Evolutionary conservation across 805 yeast genomes (phyloP).

Genomic region (Barnettozyma vustinii): DNA sequence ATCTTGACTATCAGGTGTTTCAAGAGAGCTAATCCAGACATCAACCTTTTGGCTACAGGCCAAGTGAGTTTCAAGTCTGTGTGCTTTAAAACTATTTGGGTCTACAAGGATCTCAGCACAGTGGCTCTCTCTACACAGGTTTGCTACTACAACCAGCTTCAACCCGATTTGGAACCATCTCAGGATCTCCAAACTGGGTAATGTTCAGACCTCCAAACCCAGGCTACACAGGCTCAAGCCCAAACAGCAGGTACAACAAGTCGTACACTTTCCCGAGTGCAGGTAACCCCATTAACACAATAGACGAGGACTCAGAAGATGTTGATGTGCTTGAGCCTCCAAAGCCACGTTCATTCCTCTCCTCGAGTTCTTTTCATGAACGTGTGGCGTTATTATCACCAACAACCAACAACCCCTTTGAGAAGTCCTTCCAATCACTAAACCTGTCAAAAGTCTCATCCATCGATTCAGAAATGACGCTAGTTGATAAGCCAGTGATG

Average conservation of each 20-base stretch:
- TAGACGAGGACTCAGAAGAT: neutral
- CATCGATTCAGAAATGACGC: slow-evolving; percentile 1
- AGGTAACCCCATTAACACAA: neutral
- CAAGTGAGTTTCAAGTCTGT: too few species aligned
- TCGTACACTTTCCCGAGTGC: slow-evolving; percentile 3
- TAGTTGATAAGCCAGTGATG: neutral
- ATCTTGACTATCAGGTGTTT: too few species aligned
- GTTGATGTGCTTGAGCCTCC: neutral
- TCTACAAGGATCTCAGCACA: too few species aligned
- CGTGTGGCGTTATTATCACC: neutral
- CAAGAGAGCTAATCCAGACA: too few species aligned
- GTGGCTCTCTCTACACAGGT: neutral
- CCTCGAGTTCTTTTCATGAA: neutral
- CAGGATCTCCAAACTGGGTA: neutral
- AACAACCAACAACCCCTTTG: slow-evolving; percentile 6
- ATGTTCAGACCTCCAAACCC: slow-evolving; percentile 3
- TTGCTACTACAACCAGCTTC: neutral
- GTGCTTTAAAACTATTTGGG: too few species aligned
- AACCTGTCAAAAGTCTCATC: neutral
- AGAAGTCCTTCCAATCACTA: slow-evolving; percentile 5
- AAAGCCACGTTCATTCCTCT: neutral
- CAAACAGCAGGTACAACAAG: slow-evolving; percentile 2
- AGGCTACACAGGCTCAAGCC: neutral
- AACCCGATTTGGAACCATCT: neutral
- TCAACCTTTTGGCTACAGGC: too few species aligned